Conservation (phyloP, 2,329 filamentous ascomycete species). For the Sporothrix phasma region DNA sequence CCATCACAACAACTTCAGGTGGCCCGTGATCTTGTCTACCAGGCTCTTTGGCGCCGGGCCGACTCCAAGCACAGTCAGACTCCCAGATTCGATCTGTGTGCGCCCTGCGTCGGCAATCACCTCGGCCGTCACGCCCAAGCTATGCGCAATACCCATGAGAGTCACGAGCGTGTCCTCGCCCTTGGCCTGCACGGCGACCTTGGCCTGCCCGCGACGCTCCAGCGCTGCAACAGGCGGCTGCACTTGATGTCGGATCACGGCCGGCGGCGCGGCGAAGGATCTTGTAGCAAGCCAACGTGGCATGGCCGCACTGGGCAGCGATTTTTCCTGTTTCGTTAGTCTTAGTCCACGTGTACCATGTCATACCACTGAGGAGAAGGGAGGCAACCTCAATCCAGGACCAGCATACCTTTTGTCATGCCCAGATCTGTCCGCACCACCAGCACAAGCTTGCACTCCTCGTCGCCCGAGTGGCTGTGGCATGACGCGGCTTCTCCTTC, state of each 20-base stretch:
- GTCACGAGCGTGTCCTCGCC: conserved; percentile 71
- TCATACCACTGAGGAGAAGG: neutral
- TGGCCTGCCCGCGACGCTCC: conserved; percentile 80
- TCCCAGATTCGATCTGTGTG: conserved; percentile 91
- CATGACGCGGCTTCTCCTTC: conserved; percentile 33
- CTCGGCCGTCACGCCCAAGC: conserved; percentile 75
- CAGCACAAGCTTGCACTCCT: conserved; percentile 90
- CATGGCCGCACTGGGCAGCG: conserved; percentile 87
- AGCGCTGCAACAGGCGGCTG: conserved; percentile 62
- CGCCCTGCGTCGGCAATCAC: conserved; percentile 92
- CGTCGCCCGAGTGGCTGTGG: conserved; percentile 34
- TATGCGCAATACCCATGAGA: conserved; percentile 68
- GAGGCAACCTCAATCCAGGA: neutral
- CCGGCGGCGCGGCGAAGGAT: conserved; percentile 50
- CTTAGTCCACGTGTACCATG: too few relatives aligned
- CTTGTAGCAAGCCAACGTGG: conserved; percentile 97
- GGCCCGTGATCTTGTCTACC: conserved; percentile 76
- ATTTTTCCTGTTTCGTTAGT: conserved; percentile 64
- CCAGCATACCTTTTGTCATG: conserved; percentile 80
- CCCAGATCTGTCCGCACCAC: conserved; percentile 89
- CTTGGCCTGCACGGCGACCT: conserved; percentile 85
- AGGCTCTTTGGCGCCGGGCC: conserved; percentile 74
- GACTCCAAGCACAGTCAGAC: conserved; percentile 81
- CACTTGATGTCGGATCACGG: conserved; percentile 40
- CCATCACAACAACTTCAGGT: conserved; percentile 64